These are phyloP conservation scores for Sporothrix schenckii DNA, from an alignment of 2,329 filamentous ascomycete species.

Conservation along the genomic window DNA sequence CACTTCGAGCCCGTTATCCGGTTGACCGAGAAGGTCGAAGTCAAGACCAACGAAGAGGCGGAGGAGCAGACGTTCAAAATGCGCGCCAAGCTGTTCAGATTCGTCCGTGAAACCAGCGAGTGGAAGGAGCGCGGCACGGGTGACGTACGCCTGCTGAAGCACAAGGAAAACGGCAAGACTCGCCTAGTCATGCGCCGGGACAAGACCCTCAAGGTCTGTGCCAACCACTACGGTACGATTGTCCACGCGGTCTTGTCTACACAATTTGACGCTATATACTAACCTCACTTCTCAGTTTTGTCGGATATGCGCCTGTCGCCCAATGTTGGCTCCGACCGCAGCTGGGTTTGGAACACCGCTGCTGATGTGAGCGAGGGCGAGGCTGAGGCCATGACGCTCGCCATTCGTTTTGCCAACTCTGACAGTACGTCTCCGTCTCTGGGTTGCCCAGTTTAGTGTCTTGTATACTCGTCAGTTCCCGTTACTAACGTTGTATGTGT, in stretches of 20 bases:
- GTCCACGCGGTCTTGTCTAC: no score
- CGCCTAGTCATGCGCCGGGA: constrained; percentile 97
- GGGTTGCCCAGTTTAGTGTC: neutral
- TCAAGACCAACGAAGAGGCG: constrained; percentile 96
- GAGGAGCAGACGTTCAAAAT: constrained; percentile 99
- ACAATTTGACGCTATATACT: neutral
- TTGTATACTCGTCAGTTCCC: neutral
- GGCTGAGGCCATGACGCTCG: constrained; percentile 91
- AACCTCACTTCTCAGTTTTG: constrained; percentile 65
- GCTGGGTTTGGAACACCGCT: constrained; percentile 98
- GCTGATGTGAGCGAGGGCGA: constrained; percentile 98
- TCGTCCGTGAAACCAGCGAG: constrained; percentile 85
- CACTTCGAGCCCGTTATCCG: constrained; percentile 97
- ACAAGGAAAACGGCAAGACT: constrained; percentile 98
- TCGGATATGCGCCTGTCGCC: constrained; percentile 98
- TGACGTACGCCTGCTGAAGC: constrained; percentile 94
- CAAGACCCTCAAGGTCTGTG: constrained; percentile 99
- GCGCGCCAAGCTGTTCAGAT: constrained; percentile 99
- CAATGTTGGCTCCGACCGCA: constrained; percentile 96
- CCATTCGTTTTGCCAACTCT: constrained; percentile 95
- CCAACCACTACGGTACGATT: constrained; percentile 91
- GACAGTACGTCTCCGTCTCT: constrained; percentile 70
- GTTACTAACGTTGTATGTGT: constrained; percentile 39
- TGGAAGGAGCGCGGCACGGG: constrained; percentile 99
- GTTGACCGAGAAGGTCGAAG: constrained; percentile 94